A percentile compares a stretch with the other conserved stretches of the same genome.
Evolutionary conservation across 2,329 filamentous ascomycete genomes (phyloP).

Genomic region (Diplodia scrobiculata): DNA sequence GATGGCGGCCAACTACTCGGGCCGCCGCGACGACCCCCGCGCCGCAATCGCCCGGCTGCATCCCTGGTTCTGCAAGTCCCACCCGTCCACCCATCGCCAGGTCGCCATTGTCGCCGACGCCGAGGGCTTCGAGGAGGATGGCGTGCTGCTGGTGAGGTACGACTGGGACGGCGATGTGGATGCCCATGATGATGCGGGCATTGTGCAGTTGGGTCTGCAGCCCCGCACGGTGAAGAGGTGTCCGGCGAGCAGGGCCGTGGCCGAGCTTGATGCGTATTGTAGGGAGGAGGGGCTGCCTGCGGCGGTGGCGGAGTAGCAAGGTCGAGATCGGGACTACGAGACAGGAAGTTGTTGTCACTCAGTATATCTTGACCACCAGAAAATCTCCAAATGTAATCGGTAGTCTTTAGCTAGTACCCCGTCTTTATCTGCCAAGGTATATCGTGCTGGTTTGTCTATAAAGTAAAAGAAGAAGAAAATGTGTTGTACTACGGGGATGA

Average conservation of each 20-base stretch:
- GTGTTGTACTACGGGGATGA: too few species aligned
- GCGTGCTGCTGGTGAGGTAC: background rate
- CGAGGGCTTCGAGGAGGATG: background rate
- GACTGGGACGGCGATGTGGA: conserved; percentile 10
- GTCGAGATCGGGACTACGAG: too few species aligned
- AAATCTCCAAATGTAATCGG: too few species aligned
- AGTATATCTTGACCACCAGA: too few species aligned
- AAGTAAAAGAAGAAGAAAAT: too few species aligned
- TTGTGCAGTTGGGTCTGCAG: background rate
- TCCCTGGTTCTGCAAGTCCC: background rate
- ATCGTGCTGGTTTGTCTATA: too few species aligned
- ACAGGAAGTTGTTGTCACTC: too few species aligned
- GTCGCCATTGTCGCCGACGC: background rate
- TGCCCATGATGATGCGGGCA: background rate
- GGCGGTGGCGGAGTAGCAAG: background rate
- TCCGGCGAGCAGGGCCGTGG: conserved; percentile 5
- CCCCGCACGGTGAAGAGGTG: background rate
- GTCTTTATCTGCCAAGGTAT: too few species aligned
- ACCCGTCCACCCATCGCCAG: background rate
- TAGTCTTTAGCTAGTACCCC: too few species aligned
- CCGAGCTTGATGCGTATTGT: conserved; percentile 7
- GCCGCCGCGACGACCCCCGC: background rate
- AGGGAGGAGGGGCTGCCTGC: background rate
- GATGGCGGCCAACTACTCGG: background rate
- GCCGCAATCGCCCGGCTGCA: background rate